phyloP scores from a whole-genome alignment of 2,329 filamentous ascomycete species.

The Penicillium frequentans region DNA sequence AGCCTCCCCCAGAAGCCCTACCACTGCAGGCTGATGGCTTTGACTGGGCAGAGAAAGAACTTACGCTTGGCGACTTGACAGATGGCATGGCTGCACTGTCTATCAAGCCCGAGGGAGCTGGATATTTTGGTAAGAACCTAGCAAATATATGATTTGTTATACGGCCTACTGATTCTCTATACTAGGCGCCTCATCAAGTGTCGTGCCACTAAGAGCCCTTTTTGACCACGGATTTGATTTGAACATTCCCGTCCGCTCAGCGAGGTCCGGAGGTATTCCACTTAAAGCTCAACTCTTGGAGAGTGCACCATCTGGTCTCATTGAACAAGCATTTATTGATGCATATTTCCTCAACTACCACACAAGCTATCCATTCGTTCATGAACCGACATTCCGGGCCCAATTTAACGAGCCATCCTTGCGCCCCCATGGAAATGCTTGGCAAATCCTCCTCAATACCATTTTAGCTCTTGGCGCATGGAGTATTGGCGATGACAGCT shows the following conservation, averaged over 20 bases:
- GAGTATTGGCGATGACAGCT: conserved; percentile 42
- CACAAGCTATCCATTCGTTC: conserved; percentile 48
- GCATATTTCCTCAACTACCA: conserved; percentile 51
- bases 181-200: conserved; percentile 39
- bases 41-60: conserved; percentile 41
- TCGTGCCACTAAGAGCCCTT: conserved; percentile 39
- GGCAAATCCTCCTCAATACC: conserved; percentile 49
- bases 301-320: conserved; percentile 38
- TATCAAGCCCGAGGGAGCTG: conserved; percentile 40
- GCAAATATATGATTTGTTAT: not conserved
- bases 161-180: not conserved
- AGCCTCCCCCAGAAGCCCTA: conserved; percentile 45
- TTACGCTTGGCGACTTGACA: conserved; percentile 39
- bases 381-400: conserved; percentile 50
- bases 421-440: conserved; percentile 42
- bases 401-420: conserved; percentile 48
- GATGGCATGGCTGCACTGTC: conserved; percentile 44
- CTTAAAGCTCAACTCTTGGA: conserved; percentile 40
- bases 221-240: conserved; percentile 42
- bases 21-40: conserved; percentile 42
- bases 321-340: conserved; percentile 45
- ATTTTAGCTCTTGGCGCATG: conserved; percentile 48
- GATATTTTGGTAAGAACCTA: conserved; percentile 36
- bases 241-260: conserved; percentile 34
- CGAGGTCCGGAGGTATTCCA: conserved; percentile 32